Percentiles rank a stretch among this genome's conserved stretches.
Conservation (phyloP, 2,329 filamentous ascomycete genomes). For the Monosporascus ibericus region DNA sequence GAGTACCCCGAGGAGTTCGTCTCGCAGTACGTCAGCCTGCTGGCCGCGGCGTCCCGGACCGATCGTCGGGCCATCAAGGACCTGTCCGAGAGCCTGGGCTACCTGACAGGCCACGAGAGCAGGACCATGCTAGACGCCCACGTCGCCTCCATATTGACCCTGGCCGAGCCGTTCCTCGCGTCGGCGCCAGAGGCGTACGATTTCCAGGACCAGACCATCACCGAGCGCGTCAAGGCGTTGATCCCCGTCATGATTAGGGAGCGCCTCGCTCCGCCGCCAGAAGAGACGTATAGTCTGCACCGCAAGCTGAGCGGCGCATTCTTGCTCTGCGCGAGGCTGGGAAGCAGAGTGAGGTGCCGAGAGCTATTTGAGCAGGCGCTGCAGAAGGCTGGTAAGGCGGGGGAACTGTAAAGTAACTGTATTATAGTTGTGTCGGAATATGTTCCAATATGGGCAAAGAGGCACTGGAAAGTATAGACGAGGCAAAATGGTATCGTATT, state of each 20-base stretch:
- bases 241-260: conserved; percentile 94
- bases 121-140: conserved; percentile 84
- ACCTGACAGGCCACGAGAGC: conserved; percentile 87
- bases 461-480: conserved; percentile 3
- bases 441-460: conserved; percentile 1
- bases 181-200: conserved; percentile 80
- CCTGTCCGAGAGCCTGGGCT: conserved; percentile 73
- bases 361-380: conserved; percentile 66
- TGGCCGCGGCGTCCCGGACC: conserved; percentile 69
- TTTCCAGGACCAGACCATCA: conserved; percentile 92
- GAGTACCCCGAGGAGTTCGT: conserved; percentile 81
- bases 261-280: conserved; percentile 81
- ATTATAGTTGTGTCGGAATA: neutral
- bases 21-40: conserved; percentile 68
- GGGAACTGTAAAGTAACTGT: conserved; percentile 1
- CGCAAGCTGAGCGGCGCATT: conserved; percentile 94
- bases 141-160: conserved; percentile 76
- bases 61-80: conserved; percentile 59
- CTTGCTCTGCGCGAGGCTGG: conserved; percentile 78
- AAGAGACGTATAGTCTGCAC: conserved; percentile 95
- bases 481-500: conserved; percentile 9
- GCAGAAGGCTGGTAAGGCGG: conserved; percentile 23
- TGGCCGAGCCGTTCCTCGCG: conserved; percentile 83
- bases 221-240: conserved; percentile 77
- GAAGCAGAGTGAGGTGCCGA: conserved; percentile 74